Evolutionary conservation across 108 stramenopile species (phyloP), one percentile per base, ranked within the genome.

Genomic region (Skeletonema menzelii): DNA sequence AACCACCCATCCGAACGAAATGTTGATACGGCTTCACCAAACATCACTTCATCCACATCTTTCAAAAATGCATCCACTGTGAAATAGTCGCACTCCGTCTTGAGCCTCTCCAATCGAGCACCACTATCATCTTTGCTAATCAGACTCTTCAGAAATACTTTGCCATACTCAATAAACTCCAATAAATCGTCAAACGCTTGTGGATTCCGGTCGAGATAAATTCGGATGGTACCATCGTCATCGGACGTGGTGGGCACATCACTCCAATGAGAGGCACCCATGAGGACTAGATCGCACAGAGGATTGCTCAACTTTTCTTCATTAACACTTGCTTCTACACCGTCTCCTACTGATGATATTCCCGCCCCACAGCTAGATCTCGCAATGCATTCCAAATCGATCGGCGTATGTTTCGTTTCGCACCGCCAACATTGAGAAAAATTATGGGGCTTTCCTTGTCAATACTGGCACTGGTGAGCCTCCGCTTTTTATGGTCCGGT

Each of bases 171-270:
- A 20, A 72, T 56, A 20, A 65, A 72, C 12, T 17, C 12, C 26
- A 72, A 37, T n/a, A 72, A 56, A 31, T 72, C 71, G 22, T 72
- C 71, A 49, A 72, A 65, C 5, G 31, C 71, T 8, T 56, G 15
- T 14, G 65, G 47, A 56, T 72, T 53, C 3, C 71, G 71, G 32
- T 72, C 71, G 19, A 72, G 53, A 27, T 72, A 72, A 4, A 72
- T 19, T 8, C 71, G 71, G 13, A 56, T 49, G 35, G 26, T 53
- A 0, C 71, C 71, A 57, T 63, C 62, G 55, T 20, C 55, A 27
- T 63, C 62, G 20, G 38, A 10, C 3, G 62, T 63, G 2, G 62
- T 63, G 12, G 62, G 38, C 49, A 46, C 62, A 22, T 46, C 46
- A 22, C 62, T 63, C 62, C 62, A 63, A 27, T 63, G 62, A 10